These are phyloP conservation scores for Ballota nigra DNA, from an alignment of 257 asterid genomes.

Conservation along the genomic window DNA sequence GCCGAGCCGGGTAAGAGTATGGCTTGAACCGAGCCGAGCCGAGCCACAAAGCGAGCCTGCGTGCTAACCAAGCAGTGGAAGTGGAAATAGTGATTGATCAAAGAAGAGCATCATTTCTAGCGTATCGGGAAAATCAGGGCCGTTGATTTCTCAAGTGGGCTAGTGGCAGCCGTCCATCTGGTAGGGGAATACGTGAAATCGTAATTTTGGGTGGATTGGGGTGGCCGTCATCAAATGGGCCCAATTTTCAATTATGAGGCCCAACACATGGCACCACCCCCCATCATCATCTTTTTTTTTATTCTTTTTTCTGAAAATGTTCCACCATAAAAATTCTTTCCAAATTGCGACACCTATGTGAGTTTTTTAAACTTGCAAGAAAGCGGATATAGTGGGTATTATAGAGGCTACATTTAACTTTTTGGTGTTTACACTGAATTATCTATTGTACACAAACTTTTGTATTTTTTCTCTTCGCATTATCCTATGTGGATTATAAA, in stretches of 20 bases:
- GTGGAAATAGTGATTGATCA: slow-evolving; percentile 18
- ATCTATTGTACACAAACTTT: neutral
- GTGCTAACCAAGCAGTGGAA: slow-evolving; percentile 42
- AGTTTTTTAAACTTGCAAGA: neutral
- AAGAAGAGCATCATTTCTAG: slow-evolving; percentile 34
- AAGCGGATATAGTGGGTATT: neutral
- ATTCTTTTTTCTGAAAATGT: neutral
- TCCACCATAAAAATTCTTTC: neutral
- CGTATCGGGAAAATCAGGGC: slow-evolving; percentile 23
- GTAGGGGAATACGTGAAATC: slow-evolving; percentile 30
- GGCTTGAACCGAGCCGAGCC: slow-evolving; percentile 4
- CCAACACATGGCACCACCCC: slow-evolving; percentile 39
- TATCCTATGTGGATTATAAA: neutral
- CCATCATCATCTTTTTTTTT: slow-evolving; percentile 12
- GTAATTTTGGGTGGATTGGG: slow-evolving; percentile 38
- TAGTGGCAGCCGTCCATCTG: slow-evolving; percentile 39
- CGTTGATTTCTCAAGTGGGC: slow-evolving; percentile 24
- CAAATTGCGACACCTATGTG: neutral
- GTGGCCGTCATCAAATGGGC: slow-evolving; percentile 40
- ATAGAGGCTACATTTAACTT: neutral
- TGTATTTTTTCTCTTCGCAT: neutral
- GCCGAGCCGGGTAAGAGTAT: neutral
- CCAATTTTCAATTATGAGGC: slow-evolving; percentile 33
- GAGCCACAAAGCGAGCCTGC: slow-evolving; percentile 39
- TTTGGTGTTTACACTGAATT: neutral